A percentile compares a stretch with the other conserved stretches of the same genome.
Evolutionary conservation across 495 filamentous ascomycete species (phyloP).

Genomic region (Hypoxylon rickii): DNA sequence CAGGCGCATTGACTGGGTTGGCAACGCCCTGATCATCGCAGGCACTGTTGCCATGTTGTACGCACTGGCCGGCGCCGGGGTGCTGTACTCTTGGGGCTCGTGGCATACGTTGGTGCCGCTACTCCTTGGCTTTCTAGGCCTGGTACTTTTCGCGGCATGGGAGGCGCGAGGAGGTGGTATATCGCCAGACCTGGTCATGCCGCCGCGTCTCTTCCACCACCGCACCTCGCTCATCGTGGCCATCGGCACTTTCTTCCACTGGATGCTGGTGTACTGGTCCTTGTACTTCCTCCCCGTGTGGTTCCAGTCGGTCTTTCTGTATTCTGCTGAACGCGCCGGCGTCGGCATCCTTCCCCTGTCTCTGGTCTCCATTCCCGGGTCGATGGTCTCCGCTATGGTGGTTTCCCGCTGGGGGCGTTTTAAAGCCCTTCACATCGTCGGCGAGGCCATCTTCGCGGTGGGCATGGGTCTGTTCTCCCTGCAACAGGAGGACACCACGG

Average conservation of each 20-base stretch:
- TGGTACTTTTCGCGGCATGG: constrained; percentile 27
- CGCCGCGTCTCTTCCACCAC: constrained; percentile 29
- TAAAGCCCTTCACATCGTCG: constrained; percentile 44
- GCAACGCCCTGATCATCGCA: constrained; percentile 40
- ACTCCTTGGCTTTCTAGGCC: constrained; percentile 29
- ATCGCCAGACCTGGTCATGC: constrained; percentile 31
- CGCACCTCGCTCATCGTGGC: constrained; percentile 29
- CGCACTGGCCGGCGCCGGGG: constrained; percentile 28
- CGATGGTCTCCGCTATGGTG: constrained; percentile 36
- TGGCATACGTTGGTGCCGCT: constrained; percentile 37
- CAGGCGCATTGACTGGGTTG: constrained; percentile 34
- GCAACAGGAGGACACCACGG: constrained; percentile 34
- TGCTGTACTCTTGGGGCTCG: constrained; percentile 35
- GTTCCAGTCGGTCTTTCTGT: constrained; percentile 46
- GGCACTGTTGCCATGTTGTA: constrained; percentile 33
- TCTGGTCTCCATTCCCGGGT: constrained; percentile 36
- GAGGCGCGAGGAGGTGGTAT: constrained; percentile 15
- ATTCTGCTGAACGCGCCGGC: constrained; percentile 37
- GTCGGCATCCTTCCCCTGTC: constrained; percentile 43
- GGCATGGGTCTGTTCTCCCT: constrained; percentile 48
- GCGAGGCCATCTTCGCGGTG: constrained; percentile 44
- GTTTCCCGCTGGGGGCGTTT: constrained; percentile 49
- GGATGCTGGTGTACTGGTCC: constrained; percentile 36
- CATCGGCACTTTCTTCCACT: constrained; percentile 23
- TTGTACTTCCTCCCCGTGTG: constrained; percentile 54